Evolutionary conservation across 352 stramenopile species (phyloP), one percentile per base, ranked within the genome.

Genomic region (Globisporangium uncinulatum): DNA sequence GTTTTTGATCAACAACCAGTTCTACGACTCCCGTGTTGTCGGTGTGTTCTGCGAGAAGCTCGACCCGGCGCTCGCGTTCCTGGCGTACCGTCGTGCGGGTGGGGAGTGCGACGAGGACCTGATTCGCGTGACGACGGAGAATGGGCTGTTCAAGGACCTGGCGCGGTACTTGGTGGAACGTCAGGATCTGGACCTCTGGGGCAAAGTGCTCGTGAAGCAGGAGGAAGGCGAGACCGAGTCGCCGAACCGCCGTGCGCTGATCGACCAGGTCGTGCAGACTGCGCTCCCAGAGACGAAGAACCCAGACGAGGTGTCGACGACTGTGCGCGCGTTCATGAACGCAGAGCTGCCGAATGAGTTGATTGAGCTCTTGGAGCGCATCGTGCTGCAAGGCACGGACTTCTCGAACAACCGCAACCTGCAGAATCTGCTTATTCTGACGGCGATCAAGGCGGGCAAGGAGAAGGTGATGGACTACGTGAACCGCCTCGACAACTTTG

Each of bases 1-100:
- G 59, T 99, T 99, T 78, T 83, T 99, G 72, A 92, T 90, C 43
- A 99, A 99, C 88, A 99, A 99, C 80, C 98, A 99, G 89, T 99
- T 99, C 71, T 99, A 99, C 80, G 97, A 99, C 70, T 97, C 97
- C 20, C 92, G 96, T 61, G 95, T 99, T 46, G 82, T 99, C 39
- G 98, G 98, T 71, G 96, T 98, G 70, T 99, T 98, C 74, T 99
- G 97, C 70, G 98, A 99, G 78, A 98, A 98, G 79, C 87, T 99
- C 45, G 98, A 99, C 75, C 98, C 98, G 9, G 93, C 92, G 71
- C 84, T 99, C 51, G 97, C 97, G n/a, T 99, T 99, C 73, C 76
- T 99, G 47, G 97, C 97, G 4, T 99, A 99, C 89, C 98, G 98
- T 83, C 97, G 97, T 74, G 96, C 95, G 41, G 94, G 94, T 39